Conservation (phyloP, 257 asterid species). For the Solanum verrucosum region DNA sequence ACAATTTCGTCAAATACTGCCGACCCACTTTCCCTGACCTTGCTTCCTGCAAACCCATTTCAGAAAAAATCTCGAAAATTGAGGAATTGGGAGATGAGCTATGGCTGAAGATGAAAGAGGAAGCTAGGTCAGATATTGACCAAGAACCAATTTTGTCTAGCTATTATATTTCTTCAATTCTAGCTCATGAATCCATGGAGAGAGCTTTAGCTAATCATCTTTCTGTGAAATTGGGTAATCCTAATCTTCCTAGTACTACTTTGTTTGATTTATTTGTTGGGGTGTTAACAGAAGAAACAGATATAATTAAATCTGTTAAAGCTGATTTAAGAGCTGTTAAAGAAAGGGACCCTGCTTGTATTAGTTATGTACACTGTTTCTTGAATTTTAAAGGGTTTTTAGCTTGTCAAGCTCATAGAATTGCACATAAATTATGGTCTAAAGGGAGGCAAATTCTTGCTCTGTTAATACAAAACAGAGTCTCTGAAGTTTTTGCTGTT, state of each 20-base stretch:
- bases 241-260: conserved; percentile 38
- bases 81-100: conserved; percentile 17
- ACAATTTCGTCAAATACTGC: conserved; percentile 31
- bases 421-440: conserved; percentile 66
- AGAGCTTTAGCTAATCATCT: conserved; percentile 57
- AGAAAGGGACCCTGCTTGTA: conserved; percentile 90
- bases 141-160: conserved; percentile 63
- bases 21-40: conserved; percentile 31
- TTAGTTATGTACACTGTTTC: conserved; percentile 72
- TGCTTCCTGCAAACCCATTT: conserved; percentile 26
- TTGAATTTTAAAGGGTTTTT: conserved; percentile 75
- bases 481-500: conserved; percentile 73
- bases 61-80: conserved; percentile 8
- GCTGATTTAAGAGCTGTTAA: conserved; percentile 66
- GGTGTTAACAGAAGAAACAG: conserved; percentile 38
- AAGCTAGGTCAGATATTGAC: conserved; percentile 54
- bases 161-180: conserved; percentile 44
- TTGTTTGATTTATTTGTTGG: conserved; percentile 45
- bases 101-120: conserved; percentile 59
- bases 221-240: conserved; percentile 48
- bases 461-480: conserved; percentile 61
- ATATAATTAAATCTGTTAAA: conserved; percentile 36
- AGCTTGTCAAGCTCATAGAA: conserved; percentile 69
- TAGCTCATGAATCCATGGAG: conserved; percentile 54
- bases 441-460: conserved; percentile 51